Evolutionary conservation across 108 stramenopile species (phyloP).

Genomic region (Cyclotella sp.): DNA sequence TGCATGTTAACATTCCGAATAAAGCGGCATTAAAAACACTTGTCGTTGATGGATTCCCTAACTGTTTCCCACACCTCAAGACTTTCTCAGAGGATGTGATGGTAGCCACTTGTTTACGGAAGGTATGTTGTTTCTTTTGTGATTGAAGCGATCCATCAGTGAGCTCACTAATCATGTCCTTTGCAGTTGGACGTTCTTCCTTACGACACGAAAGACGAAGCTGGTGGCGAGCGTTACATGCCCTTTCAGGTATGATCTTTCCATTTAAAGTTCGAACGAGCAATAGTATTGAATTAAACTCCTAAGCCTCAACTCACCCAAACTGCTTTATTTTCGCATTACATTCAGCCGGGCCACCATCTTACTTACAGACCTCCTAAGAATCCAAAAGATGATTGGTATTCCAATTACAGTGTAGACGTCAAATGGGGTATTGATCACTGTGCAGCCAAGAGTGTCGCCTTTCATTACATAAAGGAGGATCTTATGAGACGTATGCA

Average conservation of each 20-base stretch:
- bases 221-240: constrained; percentile 93
- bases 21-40: constrained; percentile 79
- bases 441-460: constrained; percentile 86
- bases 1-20: no score
- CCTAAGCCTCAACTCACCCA: background rate
- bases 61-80: constrained; percentile 78
- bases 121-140: constrained; percentile 16
- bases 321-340: background rate
- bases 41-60: constrained; percentile 72
- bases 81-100: constrained; percentile 93
- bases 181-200: constrained; percentile 66
- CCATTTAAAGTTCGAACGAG: background rate
- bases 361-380: constrained; percentile 68
- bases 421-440: constrained; percentile 90
- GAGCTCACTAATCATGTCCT: background rate
- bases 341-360: constrained; percentile 85
- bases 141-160: no score
- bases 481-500: constrained; percentile 75
- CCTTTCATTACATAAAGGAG: constrained; percentile 94
- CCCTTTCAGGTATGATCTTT: constrained; percentile 60
- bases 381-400: constrained; percentile 82
- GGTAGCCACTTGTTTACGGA: constrained; percentile 80
- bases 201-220: constrained; percentile 92
- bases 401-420: constrained; percentile 87
- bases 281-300: background rate